Evolutionary conservation across 257 asterid genomes (phyloP).

Genomic region (Knoxia roxburghii): DNA sequence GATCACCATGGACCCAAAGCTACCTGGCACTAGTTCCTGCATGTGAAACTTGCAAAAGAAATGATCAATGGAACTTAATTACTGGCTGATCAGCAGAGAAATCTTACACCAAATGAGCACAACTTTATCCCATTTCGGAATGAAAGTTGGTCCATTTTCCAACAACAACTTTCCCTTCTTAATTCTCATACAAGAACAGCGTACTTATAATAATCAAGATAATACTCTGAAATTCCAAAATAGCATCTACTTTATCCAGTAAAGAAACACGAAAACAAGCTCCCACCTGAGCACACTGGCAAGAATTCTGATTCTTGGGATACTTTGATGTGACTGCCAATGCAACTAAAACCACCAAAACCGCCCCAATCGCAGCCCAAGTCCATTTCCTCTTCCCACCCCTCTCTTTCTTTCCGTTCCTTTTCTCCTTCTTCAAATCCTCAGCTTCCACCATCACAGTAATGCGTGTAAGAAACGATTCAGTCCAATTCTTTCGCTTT

Average conservation of each 20-base stretch:
- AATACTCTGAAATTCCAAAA: slow-evolving; percentile 1
- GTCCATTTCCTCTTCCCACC: slow-evolving; percentile 32
- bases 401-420: slow-evolving; percentile 28
- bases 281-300: slow-evolving; percentile 72
- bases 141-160: neutral
- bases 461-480: neutral
- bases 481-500: neutral
- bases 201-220: neutral
- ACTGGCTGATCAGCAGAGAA: neutral
- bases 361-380: slow-evolving; percentile 46
- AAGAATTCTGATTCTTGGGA: slow-evolving; percentile 43
- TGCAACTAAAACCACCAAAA: slow-evolving; percentile 48
- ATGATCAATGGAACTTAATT: too few species aligned
- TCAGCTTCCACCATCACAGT: slow-evolving; percentile 66
- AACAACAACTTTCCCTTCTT: neutral
- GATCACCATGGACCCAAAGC: neutral
- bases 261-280: neutral
- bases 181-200: neutral
- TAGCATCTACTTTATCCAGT: neutral
- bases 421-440: slow-evolving; percentile 27
- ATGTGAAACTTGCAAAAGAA: too few species aligned
- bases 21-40: too few species aligned
- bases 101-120: neutral
- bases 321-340: slow-evolving; percentile 34
- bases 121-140: neutral